Evolutionary conservation across 257 asterid genomes (phyloP).

Genomic region (Gentiana straminea): DNA sequence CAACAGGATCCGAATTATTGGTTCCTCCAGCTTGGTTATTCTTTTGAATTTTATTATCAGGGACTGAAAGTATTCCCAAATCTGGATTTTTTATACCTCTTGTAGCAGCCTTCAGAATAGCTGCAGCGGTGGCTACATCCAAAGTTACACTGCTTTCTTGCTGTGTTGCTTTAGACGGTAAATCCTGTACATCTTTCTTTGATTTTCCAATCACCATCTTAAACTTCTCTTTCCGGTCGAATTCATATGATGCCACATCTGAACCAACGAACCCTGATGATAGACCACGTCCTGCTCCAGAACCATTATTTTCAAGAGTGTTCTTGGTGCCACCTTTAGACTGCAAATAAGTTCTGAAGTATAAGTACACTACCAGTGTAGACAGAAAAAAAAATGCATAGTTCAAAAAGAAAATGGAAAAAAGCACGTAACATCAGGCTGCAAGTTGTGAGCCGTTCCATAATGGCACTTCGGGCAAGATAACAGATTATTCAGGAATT

Average conservation of each 20-base stretch:
- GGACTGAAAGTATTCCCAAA: slow-evolving; percentile 16
- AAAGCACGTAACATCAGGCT: not conserved
- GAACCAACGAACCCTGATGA: slow-evolving; percentile 11
- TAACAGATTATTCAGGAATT: not conserved
- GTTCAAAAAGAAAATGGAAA: not conserved
- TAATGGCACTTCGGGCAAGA: not conserved
- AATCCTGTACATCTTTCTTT: slow-evolving; percentile 54
- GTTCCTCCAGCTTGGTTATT: slow-evolving; percentile 9
- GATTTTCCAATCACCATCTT: slow-evolving; percentile 81
- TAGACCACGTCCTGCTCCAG: slow-evolving; percentile 8
- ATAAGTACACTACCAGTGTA: not conserved
- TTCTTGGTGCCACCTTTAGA: slow-evolving; percentile 44
- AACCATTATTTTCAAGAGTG: slow-evolving; percentile 31
- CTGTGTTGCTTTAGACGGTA: slow-evolving; percentile 28
- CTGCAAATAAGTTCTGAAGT: slow-evolving; percentile 30
- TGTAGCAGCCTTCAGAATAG: slow-evolving; percentile 85
- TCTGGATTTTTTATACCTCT: slow-evolving; percentile 59
- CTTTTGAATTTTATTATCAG: not conserved
- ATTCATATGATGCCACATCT: slow-evolving; percentile 41
- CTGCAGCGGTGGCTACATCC: slow-evolving; percentile 52
- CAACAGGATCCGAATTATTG: not conserved
- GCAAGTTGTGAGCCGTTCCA: not conserved
- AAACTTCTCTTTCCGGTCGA: slow-evolving; percentile 80
- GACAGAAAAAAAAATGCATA: not conserved
- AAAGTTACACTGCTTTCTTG: slow-evolving; percentile 39